Conservation (phyloP, 106 monocot species). For the Vanilla planifolia region DNA sequence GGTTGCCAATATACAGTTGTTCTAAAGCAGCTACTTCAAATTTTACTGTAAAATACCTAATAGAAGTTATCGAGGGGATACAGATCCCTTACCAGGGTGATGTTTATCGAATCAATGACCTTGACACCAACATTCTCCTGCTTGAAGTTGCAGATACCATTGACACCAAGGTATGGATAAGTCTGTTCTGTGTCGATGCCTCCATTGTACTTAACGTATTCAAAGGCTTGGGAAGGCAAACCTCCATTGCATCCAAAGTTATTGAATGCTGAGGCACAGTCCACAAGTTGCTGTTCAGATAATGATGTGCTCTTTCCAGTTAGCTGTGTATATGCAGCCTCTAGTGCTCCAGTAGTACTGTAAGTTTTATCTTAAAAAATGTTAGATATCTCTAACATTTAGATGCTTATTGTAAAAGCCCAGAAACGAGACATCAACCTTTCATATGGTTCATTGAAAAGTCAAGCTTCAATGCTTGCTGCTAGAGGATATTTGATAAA, state of each 20-base stretch:
- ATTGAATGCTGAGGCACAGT: constrained; percentile 54
- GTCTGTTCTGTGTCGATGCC: constrained; percentile 73
- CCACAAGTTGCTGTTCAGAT: constrained; percentile 78
- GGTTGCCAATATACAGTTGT: too few relatives aligned
- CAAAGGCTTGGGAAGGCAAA: constrained; percentile 72
- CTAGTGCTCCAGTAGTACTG: constrained; percentile 81
- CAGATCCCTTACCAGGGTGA: constrained; percentile 47
- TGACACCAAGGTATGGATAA: constrained; percentile 60
- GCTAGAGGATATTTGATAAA: too few relatives aligned
- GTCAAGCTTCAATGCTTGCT: too few relatives aligned
- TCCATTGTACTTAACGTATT: constrained; percentile 73
- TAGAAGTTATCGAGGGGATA: too few relatives aligned
- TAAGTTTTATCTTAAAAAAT: neutral
- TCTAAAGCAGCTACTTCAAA: too few relatives aligned
- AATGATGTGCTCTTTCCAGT: constrained; percentile 54
- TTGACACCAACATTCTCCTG: constrained; percentile 45
- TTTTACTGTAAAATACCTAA: too few relatives aligned
- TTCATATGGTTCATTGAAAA: too few relatives aligned
- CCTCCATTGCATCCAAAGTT: constrained; percentile 78
- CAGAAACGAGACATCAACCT: too few relatives aligned
- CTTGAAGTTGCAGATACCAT: constrained; percentile 53
- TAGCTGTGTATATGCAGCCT: constrained; percentile 67
- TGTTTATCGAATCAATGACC: constrained; percentile 54
- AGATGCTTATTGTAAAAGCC: too few relatives aligned
- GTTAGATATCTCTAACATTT: too few relatives aligned